Evolutionary conservation across 169 alveolate species (phyloP).

Genomic region (Plasmodium sp.): DNA sequence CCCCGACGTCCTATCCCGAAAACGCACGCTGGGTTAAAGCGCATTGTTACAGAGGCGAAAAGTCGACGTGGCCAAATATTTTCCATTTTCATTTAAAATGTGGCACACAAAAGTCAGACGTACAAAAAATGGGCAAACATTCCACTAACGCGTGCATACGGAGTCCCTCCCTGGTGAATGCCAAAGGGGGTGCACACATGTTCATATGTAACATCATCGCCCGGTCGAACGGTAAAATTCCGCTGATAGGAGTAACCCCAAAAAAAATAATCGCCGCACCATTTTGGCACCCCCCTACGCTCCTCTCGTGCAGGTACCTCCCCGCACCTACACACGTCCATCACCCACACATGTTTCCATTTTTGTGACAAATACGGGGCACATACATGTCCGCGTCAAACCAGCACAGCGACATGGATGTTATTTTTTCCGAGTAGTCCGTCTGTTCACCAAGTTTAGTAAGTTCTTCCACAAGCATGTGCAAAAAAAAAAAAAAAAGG

Average conservation of each 20-base stretch:
- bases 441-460: neutral
- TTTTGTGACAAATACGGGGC: neutral
- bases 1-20: neutral
- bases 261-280: neutral
- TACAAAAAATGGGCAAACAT: neutral
- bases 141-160: neutral
- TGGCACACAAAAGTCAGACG: neutral
- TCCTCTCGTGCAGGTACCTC: neutral
- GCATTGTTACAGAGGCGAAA: neutral
- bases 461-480: neutral
- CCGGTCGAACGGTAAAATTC: neutral
- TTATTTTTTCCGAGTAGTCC: neutral
- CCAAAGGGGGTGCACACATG: neutral
- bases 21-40: neutral
- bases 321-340: neutral
- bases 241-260: neutral
- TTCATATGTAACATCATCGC: neutral
- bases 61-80: neutral
- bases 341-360: neutral
- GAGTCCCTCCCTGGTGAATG: neutral
- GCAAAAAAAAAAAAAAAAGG: neutral
- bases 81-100: neutral
- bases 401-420: neutral
- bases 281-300: neutral
- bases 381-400: neutral